Evolutionary conservation across 108 stramenopile species (phyloP).

Genomic region (Cyclotella baltica): DNA sequence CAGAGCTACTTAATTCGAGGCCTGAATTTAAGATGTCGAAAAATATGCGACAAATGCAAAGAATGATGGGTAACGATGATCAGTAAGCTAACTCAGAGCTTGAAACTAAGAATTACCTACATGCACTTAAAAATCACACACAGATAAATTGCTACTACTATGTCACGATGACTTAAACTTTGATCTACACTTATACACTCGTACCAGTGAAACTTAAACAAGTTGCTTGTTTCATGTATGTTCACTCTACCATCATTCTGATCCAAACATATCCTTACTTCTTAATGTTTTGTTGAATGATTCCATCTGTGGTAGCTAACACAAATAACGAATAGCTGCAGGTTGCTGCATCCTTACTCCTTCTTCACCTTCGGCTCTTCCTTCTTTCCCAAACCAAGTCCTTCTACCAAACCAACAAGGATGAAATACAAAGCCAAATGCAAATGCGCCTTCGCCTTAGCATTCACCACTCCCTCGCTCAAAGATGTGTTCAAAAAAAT

Average conservation of each 20-base stretch:
- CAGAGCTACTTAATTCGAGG: constrained; percentile 65
- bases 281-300: too few relatives aligned
- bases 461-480: constrained; percentile 70
- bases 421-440: constrained; percentile 81
- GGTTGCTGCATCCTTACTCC: constrained; percentile 19
- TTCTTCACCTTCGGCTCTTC: constrained; percentile 36
- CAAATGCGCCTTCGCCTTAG: constrained; percentile 73
- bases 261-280: too few relatives aligned
- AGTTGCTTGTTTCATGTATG: neutral
- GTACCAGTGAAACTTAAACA: neutral
- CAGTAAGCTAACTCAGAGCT: neutral
- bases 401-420: constrained; percentile 54
- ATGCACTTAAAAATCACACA: neutral
- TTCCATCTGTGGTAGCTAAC: too few relatives aligned
- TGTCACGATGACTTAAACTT: too few relatives aligned
- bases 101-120: neutral
- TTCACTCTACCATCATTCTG: too few relatives aligned
- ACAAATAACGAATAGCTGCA: too few relatives aligned
- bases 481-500: constrained; percentile 70
- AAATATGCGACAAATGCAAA: constrained; percentile 84
- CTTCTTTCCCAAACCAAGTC: constrained; percentile 35
- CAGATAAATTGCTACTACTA: too few relatives aligned
- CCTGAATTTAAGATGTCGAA: constrained; percentile 82
- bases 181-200: too few relatives aligned
- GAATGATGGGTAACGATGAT: constrained; percentile 65